Percentiles rank a stretch among this genome's conserved stretches.
Conservation (phyloP, 2,329 filamentous ascomycete species). For the Aspergillus sojae region DNA sequence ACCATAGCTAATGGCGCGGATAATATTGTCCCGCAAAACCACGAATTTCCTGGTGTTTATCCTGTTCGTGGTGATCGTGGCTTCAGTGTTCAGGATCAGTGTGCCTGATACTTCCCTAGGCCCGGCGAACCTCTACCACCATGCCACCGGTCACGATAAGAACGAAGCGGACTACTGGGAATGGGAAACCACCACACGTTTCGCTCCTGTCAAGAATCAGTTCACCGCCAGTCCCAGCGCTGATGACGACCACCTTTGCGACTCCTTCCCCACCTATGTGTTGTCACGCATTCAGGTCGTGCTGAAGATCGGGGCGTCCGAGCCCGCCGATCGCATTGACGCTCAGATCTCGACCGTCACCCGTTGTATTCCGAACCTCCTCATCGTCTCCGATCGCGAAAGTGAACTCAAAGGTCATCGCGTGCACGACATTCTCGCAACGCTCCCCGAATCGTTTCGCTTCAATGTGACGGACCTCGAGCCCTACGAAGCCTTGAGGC, state of each 20-base stretch:
- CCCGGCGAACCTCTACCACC: conserved; percentile 11
- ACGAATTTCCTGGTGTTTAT: conserved; percentile 12
- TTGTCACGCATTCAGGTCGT: conserved; percentile 50
- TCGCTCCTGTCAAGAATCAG: conserved; percentile 6
- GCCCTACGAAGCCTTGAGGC: conserved; percentile 46
- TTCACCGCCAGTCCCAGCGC: neutral
- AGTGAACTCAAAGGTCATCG: conserved; percentile 48
- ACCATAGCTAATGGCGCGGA: neutral
- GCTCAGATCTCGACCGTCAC: conserved; percentile 57
- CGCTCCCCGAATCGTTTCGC: conserved; percentile 48
- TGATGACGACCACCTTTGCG: conserved; percentile 18
- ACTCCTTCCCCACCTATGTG: conserved; percentile 37
- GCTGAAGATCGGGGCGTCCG: conserved; percentile 54
- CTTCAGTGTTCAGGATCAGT: conserved; percentile 12
- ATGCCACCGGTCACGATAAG: neutral
- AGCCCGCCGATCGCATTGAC: conserved; percentile 43
- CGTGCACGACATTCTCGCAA: conserved; percentile 51
- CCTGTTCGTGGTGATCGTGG: conserved; percentile 1
- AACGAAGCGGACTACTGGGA: conserved; percentile 23
- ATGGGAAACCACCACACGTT: conserved; percentile 26
- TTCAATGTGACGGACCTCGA: conserved; percentile 40
- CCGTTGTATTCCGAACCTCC: conserved; percentile 51
- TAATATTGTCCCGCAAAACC: conserved; percentile 6
- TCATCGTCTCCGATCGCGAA: conserved; percentile 57
- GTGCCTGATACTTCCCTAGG: conserved; percentile 5